Evolutionary conservation across 1,284 basidiomycete species (phyloP), one percentile per base, ranked within the genome.

Genomic region (Boletus sp.): DNA sequence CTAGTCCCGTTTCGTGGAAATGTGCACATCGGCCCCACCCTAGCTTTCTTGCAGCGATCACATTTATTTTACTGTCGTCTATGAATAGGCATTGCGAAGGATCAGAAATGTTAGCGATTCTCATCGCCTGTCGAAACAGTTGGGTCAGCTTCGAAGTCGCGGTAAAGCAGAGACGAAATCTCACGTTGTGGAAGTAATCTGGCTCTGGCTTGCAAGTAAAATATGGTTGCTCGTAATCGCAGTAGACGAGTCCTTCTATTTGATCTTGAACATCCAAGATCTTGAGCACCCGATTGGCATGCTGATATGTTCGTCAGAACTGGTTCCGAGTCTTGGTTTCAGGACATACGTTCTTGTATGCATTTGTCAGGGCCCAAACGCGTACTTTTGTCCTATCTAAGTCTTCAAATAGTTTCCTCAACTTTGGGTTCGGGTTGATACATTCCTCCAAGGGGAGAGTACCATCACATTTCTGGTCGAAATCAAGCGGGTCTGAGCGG

Each of bases 161-260:
- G 17, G 33, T n/a, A 32, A 43, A 20, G 1, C 1, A 16, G 3
- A 13, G 3, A 19, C n/a, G 6, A 20, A 34, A 30, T 29, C 62
- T 41, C 51, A 87, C 88, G 64, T 78, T 70, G 35, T 71, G 61
- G 58, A 86, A 92, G 61, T 74, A 91, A 46, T 78, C 75, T 2
- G 77, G 64, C 56, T 94, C 88, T 8, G 91, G 91, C 61, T 94
- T 94, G 72, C 91, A 93, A 5, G 76, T 74, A 66, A 94, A 91
- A 51, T 85, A 65, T 13, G 77, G 72, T 32, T 79, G 59, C 8
- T 73, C 68, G 57, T 94, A 94, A 68, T 94, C 83, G 61, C 91
- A 94, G 60, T 74, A 94, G 8, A 91, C 78, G 13, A 93, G 65
- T 12, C 81, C 88, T 57, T 94, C 91, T 48, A 94, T 72, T 42